Base-by-base conservation (phyloP, 768 basidiomycete species). In the Lactarius sp. region DNA sequence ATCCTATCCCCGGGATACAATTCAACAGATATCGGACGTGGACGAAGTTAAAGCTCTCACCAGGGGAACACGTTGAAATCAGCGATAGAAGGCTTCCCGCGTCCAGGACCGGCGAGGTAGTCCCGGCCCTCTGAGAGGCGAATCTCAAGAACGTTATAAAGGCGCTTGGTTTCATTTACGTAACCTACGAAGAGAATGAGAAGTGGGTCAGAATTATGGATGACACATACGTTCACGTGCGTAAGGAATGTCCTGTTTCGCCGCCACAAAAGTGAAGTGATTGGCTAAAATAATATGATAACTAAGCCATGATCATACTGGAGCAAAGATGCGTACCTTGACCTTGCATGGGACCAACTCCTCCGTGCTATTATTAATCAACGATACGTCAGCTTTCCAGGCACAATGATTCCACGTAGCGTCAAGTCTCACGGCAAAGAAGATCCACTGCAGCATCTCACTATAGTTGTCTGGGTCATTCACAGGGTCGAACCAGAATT, bases 301-400 rank as follows among this genome's bases (percentile, higher is more conserved):
- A 58, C 9, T 54, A 18, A 57, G 37, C 41, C 12, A 14, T 41
- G 41, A 14, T 12, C 13, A 41, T 5, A 12, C 14, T 14, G 13
- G 14, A 41, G 41, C 13, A 12, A 12, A 41, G 41, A 12, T 1
- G 3, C 57, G 18, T 53, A 73, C 75, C 72, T 76, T 91, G 88
- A 36, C 90, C 88, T 77, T 93, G 90, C 89, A 92, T 94, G n/a
- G 92, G 90, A 33, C 90, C 90, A 27, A 91, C 74, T 31, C 87
- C 90, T 1, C 88, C 90, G 71, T 91, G 88, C 86, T 90, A 71
- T 3, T 56, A 47, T 42, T 13, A 6, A 36, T 22, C 22, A 33
- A 22, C 4, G 22, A 50, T 36, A 8, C 16, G 31, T 54, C 46
- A 51, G 37, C 52, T 41, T 8, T 34, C 27, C 44, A 39, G 44